Base-by-base conservation (phyloP, 2,329 filamentous ascomycete species). In the Penicillium sp. region DNA sequence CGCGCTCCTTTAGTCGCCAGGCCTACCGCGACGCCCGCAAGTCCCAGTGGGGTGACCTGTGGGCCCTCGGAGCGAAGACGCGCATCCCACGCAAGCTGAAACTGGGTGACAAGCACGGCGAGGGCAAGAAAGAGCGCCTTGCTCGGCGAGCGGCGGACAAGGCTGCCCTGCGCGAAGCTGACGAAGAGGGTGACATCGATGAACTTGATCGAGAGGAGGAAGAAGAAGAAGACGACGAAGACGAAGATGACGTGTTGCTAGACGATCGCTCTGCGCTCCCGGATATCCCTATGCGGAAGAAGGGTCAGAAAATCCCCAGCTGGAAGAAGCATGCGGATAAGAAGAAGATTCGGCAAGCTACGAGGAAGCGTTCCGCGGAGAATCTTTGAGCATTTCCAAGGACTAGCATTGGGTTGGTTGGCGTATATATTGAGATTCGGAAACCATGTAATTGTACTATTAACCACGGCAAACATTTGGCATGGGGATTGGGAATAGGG, bases 11-110 rank as follows among this genome's bases (percentile, higher is more conserved):
- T 69, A 85, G 84, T 66, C 84, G 80, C 58, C 82, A 86, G 59
- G 89, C 89, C 0, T 97, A 91, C 71, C 88, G 87, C 59, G 93
- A 97, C 64, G 93, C 93, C 28, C 82, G 93, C 51, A 98, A 98
- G 71, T 80, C 85, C 0, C 74, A 73, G 43, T 97, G 91, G 93
- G 93, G 93, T 31, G 93, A 97, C 65, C 75, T 97, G 8, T 98
- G 93, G 93, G 89, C 91, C 0, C 75, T 97, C 0, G 93, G 93
- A 0, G 91, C 90, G 18, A 97, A 97, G 76, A 94, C 89, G 0
- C 78, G 89, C 10, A 78, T 86, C 3, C 63, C 69, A 2, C 74
- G 87, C 38, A 74, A 72, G 11, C 71, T 86, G 35, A 79, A 82
- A 6, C 69, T 86, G 3, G 86, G 86, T 3, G 64, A 62, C 42